These are phyloP conservation scores for Sporisorium reilianum DNA, from an alignment of 1,284 basidiomycete species.

Conservation along the genomic window DNA sequence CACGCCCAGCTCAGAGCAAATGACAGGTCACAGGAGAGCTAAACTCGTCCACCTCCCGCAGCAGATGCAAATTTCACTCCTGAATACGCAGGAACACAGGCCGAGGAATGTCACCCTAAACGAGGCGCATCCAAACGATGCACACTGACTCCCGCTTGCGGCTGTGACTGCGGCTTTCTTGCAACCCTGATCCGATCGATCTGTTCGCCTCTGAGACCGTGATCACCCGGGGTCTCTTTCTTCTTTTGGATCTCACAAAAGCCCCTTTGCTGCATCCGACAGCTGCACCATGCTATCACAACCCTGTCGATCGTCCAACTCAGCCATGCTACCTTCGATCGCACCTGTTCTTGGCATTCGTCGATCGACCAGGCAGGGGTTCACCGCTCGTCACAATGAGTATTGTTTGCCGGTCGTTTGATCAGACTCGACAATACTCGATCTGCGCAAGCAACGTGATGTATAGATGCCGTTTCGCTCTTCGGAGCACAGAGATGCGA, in stretches of 20 bases:
- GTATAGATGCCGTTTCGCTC: neutral
- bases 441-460: neutral
- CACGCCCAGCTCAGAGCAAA: neutral
- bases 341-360: neutral
- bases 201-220: neutral
- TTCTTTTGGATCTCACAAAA: neutral
- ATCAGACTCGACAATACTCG: neutral
- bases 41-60: neutral
- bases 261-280: slow-evolving; percentile 2
- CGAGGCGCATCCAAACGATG: neutral
- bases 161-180: neutral
- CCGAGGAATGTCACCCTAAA: slow-evolving; percentile 9
- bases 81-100: slow-evolving; percentile 11
- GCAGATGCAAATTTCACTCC: too few species aligned
- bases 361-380: slow-evolving; percentile 1
- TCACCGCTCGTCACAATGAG: too few species aligned
- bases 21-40: neutral
- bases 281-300: neutral
- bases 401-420: neutral
- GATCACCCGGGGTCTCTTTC: neutral
- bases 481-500: slow-evolving; percentile 1
- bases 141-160: neutral
- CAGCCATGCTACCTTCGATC: slow-evolving; percentile 4
- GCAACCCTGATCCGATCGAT: neutral
- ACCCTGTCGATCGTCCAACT: slow-evolving; percentile 4